phyloP scores from a whole-genome alignment of 1,284 basidiomycete species.

The Heterobasidion parviporum region DNA sequence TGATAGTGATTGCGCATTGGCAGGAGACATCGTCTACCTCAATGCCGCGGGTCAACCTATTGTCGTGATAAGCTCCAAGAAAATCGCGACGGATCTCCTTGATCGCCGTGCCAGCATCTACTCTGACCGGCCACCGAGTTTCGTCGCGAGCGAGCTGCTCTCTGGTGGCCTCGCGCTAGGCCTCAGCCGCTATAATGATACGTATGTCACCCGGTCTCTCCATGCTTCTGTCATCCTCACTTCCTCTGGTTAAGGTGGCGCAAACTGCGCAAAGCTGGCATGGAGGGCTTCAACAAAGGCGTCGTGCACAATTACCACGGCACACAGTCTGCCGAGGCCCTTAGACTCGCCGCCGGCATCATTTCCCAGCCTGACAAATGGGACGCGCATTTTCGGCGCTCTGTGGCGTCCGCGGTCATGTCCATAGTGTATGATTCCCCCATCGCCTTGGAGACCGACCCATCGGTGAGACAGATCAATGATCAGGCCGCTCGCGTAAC shows the following conservation, averaged over 20 bases:
- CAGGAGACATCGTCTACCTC: slow-evolving; percentile 19
- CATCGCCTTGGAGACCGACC: slow-evolving; percentile 8
- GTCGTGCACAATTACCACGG: slow-evolving; percentile 6
- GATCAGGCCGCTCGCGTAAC: slow-evolving; percentile 11
- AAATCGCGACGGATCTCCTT: slow-evolving; percentile 17
- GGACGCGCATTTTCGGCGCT: slow-evolving; percentile 10
- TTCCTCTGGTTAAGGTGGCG: slow-evolving; percentile 6
- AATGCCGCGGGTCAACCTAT: slow-evolving; percentile 16
- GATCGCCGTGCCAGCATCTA: slow-evolving; percentile 18
- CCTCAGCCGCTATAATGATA: slow-evolving; percentile 9
- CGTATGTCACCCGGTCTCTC: slow-evolving; percentile 1
- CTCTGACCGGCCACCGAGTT: slow-evolving; percentile 15
- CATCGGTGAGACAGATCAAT: slow-evolving; percentile 6
- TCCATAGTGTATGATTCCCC: slow-evolving; percentile 10
- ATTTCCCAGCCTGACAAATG: slow-evolving; percentile 6
- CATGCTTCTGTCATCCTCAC: neutral
- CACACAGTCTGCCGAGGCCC: slow-evolving; percentile 8
- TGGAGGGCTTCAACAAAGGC: slow-evolving; percentile 11
- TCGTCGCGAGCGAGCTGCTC: slow-evolving; percentile 12
- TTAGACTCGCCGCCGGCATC: slow-evolving; percentile 8
- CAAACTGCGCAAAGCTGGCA: slow-evolving; percentile 11
- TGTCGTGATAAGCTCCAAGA: slow-evolving; percentile 17
- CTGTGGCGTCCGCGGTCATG: slow-evolving; percentile 9
- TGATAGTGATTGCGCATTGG: neutral
- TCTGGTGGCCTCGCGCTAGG: slow-evolving; percentile 10